These are phyloP conservation scores for Pulveroboletus sp. DNA, from an alignment of 768 basidiomycete species.

Conservation along the genomic window DNA sequence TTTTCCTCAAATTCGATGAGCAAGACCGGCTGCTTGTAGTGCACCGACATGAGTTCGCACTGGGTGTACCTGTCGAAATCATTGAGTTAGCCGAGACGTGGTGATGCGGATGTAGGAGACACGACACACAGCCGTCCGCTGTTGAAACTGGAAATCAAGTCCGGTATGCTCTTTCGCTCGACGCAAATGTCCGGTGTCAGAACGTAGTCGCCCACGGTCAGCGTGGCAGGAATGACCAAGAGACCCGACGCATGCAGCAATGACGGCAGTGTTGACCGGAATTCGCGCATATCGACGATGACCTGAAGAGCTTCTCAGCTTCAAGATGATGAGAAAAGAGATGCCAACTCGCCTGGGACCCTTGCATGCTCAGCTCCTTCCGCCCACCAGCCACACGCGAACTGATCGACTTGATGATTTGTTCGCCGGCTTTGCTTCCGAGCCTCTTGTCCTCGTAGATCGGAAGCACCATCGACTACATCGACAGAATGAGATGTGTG, in stretches of 20 bases:
- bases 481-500: neutral
- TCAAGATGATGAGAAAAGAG: neutral
- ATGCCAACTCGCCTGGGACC: conserved; percentile 48
- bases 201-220: conserved; percentile 96
- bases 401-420: conserved; percentile 76
- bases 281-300: conserved; percentile 96
- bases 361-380: conserved; percentile 58
- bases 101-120: neutral
- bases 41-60: conserved; percentile 93
- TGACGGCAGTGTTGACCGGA: conserved; percentile 87
- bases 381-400: conserved; percentile 84
- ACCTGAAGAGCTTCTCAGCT: conserved; percentile 48
- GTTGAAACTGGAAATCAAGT: conserved; percentile 90
- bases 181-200: conserved; percentile 93
- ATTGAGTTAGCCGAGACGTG: neutral
- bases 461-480: conserved; percentile 85
- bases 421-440: conserved; percentile 40
- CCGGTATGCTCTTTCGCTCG: conserved; percentile 91
- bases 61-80: conserved; percentile 74
- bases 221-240: conserved; percentile 82
- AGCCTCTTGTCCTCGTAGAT: conserved; percentile 60
- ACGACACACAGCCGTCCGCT: conserved; percentile 83
- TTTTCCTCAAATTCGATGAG: conserved; percentile 98
- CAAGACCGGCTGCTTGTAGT: conserved; percentile 91
- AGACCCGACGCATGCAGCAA: conserved; percentile 80